A percentile compares a stretch with the other conserved stretches of the same genome.
Evolutionary conservation across 352 stramenopile genomes (phyloP).

Genomic region (Globisporangium cylindrosporum): DNA sequence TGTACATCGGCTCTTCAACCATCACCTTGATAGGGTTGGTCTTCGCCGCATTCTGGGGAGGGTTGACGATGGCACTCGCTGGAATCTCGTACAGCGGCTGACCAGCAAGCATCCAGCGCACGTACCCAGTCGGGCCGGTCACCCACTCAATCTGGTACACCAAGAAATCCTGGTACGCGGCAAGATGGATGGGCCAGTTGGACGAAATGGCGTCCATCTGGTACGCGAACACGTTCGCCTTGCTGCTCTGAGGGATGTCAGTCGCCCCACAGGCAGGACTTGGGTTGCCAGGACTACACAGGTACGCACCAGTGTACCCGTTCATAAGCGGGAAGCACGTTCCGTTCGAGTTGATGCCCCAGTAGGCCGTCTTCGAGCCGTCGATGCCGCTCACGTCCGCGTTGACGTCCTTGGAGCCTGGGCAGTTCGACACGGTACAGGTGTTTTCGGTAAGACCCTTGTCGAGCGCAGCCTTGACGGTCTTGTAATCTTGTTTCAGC

Average conservation of each 20-base stretch:
- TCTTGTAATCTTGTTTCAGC: constrained; percentile 33
- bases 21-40: constrained; percentile 88
- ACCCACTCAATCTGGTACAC: constrained; percentile 76
- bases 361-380: constrained; percentile 26
- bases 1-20: constrained; percentile 93
- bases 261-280: constrained; percentile 25
- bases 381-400: constrained; percentile 42
- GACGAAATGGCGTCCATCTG: constrained; percentile 93
- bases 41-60: constrained; percentile 43
- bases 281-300: constrained; percentile 56
- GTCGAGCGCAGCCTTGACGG: constrained; percentile 32
- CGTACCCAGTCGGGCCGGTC: constrained; percentile 44
- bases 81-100: constrained; percentile 88
- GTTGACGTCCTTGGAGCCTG: constrained; percentile 53
- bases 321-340: constrained; percentile 65
- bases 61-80: constrained; percentile 45
- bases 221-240: constrained; percentile 50
- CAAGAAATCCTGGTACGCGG: constrained; percentile 80
- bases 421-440: constrained; percentile 37
- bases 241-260: constrained; percentile 18
- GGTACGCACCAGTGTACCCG: constrained; percentile 49
- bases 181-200: constrained; percentile 83
- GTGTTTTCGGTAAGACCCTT: constrained; percentile 46
- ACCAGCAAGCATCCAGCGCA: constrained; percentile 79
- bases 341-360: constrained; percentile 60